Percentiles rank a stretch among this genome's conserved stretches.
These are phyloP conservation scores for Fonsecaea erecta DNA, from an alignment of 2,329 filamentous ascomycete genomes.

Conservation along the genomic window DNA sequence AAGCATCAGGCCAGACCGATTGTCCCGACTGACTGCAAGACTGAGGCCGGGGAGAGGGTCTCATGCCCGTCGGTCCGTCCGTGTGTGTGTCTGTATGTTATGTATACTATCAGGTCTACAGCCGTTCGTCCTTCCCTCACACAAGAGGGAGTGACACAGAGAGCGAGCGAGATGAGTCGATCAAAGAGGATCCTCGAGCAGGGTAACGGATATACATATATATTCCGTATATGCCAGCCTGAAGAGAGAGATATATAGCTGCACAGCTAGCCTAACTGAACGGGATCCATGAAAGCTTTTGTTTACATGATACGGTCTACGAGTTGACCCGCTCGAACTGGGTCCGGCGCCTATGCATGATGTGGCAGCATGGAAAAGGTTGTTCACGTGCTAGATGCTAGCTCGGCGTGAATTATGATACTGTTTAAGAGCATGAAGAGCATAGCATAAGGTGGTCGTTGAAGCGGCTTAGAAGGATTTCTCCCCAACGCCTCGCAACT, in stretches of 20 bases:
- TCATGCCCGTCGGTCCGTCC: background rate
- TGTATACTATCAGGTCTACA: slow-evolving; percentile 4
- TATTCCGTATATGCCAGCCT: no score
- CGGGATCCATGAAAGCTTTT: no score
- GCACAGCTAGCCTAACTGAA: no score
- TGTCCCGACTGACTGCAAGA: background rate
- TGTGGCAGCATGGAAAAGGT: no score
- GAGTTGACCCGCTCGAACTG: no score
- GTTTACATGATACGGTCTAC: no score
- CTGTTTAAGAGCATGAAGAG: background rate
- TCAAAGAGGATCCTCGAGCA: background rate
- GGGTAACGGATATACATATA: no score
- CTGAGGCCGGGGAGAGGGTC: background rate
- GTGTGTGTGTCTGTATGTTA: no score
- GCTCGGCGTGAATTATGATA: no score
- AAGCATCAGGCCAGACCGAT: background rate
- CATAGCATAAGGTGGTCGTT: background rate
- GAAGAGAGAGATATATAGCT: no score
- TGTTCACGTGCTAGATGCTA: no score
- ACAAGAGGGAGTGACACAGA: background rate
- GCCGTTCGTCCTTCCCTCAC: background rate
- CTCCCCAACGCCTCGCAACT: background rate
- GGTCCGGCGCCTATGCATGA: no score
- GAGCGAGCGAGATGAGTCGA: background rate
- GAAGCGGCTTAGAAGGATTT: background rate